Conservation (phyloP, 768 basidiomycete genomes). For the Naganishia antarctica region DNA sequence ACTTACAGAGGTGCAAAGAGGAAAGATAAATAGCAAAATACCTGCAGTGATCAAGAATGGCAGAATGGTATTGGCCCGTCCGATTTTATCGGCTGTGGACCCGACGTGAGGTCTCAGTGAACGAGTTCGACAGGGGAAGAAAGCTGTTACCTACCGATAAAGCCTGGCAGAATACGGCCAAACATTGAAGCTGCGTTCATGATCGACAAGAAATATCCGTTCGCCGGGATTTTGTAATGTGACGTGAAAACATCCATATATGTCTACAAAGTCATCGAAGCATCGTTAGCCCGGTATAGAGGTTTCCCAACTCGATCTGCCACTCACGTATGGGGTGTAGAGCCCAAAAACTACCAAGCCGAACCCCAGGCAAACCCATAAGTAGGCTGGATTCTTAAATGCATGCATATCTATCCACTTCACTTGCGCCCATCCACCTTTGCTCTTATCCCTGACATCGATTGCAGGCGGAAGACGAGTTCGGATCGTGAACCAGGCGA, state of each 20-base stretch:
- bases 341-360: constrained; percentile 11
- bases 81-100: constrained; percentile 12
- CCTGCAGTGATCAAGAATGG: constrained; percentile 16
- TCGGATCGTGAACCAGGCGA: constrained; percentile 18
- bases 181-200: constrained; percentile 21
- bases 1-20: constrained; percentile 22
- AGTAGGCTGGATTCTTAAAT: constrained; percentile 20
- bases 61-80: constrained; percentile 19
- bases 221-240: constrained; percentile 6
- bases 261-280: background rate
- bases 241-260: constrained; percentile 20
- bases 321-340: constrained; percentile 13
- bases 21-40: constrained; percentile 12
- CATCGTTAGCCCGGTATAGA: background rate
- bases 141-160: background rate
- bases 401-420: constrained; percentile 19
- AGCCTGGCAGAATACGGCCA: constrained; percentile 20
- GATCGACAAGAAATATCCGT: constrained; percentile 15
- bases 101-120: background rate
- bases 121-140: background rate
- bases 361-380: background rate
- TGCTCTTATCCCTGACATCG: constrained; percentile 18
- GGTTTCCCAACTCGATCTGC: background rate
- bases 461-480: constrained; percentile 14
- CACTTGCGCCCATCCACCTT: constrained; percentile 24